Percentiles rank a stretch among this genome's conserved stretches.
phyloP scores from a whole-genome alignment of 257 asterid species.

The Thymus quinquecostatus region DNA sequence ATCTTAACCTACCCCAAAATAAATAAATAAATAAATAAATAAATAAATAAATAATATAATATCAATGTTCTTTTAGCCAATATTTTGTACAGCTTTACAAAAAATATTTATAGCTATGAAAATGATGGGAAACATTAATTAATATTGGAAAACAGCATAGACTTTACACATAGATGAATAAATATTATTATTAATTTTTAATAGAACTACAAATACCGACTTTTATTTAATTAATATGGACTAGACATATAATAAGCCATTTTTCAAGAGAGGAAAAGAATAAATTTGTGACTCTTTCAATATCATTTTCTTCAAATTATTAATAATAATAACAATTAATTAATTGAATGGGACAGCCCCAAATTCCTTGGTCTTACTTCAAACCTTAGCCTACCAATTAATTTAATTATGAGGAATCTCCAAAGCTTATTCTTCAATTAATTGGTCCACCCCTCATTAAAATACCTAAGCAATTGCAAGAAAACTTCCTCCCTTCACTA shows the following conservation, averaged over 20 bases:
- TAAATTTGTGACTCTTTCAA: constrained; percentile 13
- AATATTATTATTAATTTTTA: no score
- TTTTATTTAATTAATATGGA: not conserved
- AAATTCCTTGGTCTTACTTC: constrained; percentile 21
- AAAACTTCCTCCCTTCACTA: not conserved
- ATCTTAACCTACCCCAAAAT: not conserved
- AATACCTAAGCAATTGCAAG: not conserved
- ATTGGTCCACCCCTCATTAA: constrained; percentile 17
- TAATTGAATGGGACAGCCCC: constrained; percentile 31
- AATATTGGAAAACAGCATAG: not conserved
- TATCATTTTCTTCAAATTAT: constrained; percentile 20
- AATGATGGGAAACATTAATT: constrained; percentile 3
- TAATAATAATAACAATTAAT: not conserved
- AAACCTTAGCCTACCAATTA: constrained; percentile 21
- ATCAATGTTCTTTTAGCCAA: not conserved
- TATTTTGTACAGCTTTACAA: not conserved
- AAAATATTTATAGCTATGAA: not conserved
- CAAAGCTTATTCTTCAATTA: constrained; percentile 32
- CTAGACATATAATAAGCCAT: constrained; percentile 9
- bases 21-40: no score
- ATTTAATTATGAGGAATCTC: constrained; percentile 32
- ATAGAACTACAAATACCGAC: constrained; percentile 16
- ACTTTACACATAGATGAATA: not conserved
- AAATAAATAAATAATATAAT: not conserved
- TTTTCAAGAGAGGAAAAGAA: not conserved